Percentiles rank a stretch among this genome's conserved stretches.
Evolutionary conservation across 2,329 filamentous ascomycete species (phyloP).

Genomic region (Lachnellula cervina): DNA sequence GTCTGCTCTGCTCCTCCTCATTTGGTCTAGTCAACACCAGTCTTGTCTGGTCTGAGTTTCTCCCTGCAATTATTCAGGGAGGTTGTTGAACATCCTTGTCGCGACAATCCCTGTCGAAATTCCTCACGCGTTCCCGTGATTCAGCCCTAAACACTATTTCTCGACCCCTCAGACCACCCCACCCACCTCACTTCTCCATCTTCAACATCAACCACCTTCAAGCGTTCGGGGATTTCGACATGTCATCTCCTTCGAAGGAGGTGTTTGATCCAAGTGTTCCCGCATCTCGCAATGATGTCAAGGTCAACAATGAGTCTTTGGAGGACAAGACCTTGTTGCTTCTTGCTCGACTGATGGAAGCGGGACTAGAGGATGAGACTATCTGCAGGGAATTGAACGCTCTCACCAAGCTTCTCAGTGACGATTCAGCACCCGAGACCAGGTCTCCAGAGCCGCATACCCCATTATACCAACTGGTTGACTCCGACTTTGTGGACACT

Average conservation of each 20-base stretch:
- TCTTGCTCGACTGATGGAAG: slow-evolving; percentile 85
- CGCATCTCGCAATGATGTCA: slow-evolving; percentile 4
- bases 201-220: background rate
- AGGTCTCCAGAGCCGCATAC: slow-evolving; percentile 32
- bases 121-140: slow-evolving; percentile 19
- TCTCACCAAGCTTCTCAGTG: slow-evolving; percentile 56
- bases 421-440: slow-evolving; percentile 33
- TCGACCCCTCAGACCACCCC: background rate
- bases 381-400: slow-evolving; percentile 55
- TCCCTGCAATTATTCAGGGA: background rate
- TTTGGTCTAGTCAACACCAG: background rate
- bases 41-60: background rate
- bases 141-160: background rate
- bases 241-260: slow-evolving; percentile 6
- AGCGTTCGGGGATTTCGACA: background rate
- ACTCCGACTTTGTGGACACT: slow-evolving; percentile 74
- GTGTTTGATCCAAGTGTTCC: slow-evolving; percentile 20
- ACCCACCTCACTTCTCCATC: background rate
- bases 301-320: slow-evolving; percentile 22
- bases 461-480: slow-evolving; percentile 50
- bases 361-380: slow-evolving; percentile 75
- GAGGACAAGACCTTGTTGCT: slow-evolving; percentile 40
- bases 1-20: background rate
- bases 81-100: background rate
- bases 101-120: background rate